Base-by-base conservation (phyloP, 176 grass and related monocot genomes). In the Aegilops longissima region DNA sequence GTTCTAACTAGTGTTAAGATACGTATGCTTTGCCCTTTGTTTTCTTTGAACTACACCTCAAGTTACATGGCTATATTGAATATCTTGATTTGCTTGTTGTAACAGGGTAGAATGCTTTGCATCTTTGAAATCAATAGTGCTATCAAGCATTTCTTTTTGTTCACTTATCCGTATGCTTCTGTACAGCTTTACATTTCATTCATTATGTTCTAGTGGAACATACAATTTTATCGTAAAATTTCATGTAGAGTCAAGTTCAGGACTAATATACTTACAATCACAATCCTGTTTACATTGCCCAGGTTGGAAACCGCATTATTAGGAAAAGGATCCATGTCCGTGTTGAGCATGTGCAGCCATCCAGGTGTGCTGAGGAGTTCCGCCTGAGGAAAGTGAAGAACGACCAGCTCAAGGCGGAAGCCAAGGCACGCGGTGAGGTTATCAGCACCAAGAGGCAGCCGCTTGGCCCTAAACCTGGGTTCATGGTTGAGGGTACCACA, bases 371-470 rank as follows among this genome's bases (percentile, higher is more conserved):
- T 1, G 93, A 95, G 83, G 93, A 95, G 79, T 93, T 95, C 76
- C 80, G 87, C 24, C 62, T 84, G 83, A 95, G 93, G 88, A 95
- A 93, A 49, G 56, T 2, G 0, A 81, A 90, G n/a, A 95, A 95
- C 0, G 93, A 95, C 20, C 47, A 89, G 91, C 70, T 93, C 65
- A 95, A 95, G 86, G 82, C 76, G 0, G 91, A 90, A 0, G 93
- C 93, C 29, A 95, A 93, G 86, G 54, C 67, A 0, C 78, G 82
- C 3, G 93, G 93, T 27, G 90, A 90, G 88, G 85, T 91, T 45
- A 93, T 95, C 83, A 92, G 90, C 80, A 95, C 93, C 17, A 95
- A 95, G 86, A 87, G 93, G 62, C 79, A 93, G 80, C 93, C 93
- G 0, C 24, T 84, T 80, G 93, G 88, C 16, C 93, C 93, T 20